Evolutionary conservation across 257 asterid species (phyloP), one percentile per base, ranked within the genome.

Genomic region (Knoxia roxburghii): DNA sequence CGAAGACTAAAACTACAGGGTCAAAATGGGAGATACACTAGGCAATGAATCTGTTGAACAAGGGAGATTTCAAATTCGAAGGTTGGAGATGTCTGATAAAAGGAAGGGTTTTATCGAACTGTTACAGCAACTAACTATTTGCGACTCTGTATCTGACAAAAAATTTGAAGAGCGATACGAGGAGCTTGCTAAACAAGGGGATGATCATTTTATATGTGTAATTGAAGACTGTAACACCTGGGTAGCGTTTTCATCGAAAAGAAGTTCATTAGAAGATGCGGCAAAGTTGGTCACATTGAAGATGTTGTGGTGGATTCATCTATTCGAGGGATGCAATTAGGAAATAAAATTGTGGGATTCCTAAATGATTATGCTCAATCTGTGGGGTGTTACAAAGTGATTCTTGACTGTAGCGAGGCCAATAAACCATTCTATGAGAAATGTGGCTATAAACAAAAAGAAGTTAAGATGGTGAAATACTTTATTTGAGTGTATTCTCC

Each of bases 241-340:
- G 97, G 96, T 21, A 86, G 89, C 27, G 80, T 92, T 77, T 84
- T 89, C 14, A 72, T 92, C 4, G 97, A 89, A 15, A 89, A 65
- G 85, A 92, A 87, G 70, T 88, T 93, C 4, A 67, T 86, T 30
- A 82, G 97, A 77, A 85, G 73, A 32, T 88, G 97, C 69, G 91
- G 90, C 9, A 88, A 87, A 74, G 96, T 73, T 33, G 97, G 95
- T 29, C 97, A 93, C 64, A 79, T 90, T 23, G 97, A 93, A 71
- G 99, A 93, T 72, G 96, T 93, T 67, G 99, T 88, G 60, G 97
- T 93, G 18, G 95, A 93, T 78, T 82, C 92, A 5, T 68, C 76
- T 24, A 76, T 70, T 54, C 80, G 97, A 24, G 97, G 96, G 45
- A 74, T 83, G 84, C 89, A 85, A 27, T 60, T 90, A 33, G 99